Evolutionary conservation across 1,284 basidiomycete genomes (phyloP).

Genomic region (Tetrapyrgos nigripes): DNA sequence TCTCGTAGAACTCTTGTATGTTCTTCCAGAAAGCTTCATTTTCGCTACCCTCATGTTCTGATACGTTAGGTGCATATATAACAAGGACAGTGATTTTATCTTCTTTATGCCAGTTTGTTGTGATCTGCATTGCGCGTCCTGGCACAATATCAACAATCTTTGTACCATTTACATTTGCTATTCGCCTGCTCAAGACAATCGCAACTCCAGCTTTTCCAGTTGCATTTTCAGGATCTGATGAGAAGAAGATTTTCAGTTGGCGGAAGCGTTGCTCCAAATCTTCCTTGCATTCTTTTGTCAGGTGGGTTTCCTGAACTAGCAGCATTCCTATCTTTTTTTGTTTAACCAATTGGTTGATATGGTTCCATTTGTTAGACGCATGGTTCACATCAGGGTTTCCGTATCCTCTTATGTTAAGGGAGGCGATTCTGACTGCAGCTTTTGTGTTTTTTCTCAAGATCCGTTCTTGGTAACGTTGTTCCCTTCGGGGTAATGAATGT

Average conservation of each 20-base stretch:
- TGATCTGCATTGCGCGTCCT: conserved; percentile 8
- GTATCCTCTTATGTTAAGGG: conserved; percentile 18
- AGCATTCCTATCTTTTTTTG: conserved; percentile 8
- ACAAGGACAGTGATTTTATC: conserved; percentile 16
- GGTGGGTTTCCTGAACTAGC: conserved; percentile 6
- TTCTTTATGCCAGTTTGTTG: conserved; percentile 12
- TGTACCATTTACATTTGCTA: not conserved
- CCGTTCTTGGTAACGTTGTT: no score
- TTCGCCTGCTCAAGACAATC: not conserved
- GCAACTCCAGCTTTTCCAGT: no score
- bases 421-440: conserved; percentile 3
- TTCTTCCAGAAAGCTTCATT: conserved; percentile 30
- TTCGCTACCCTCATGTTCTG: not conserved
- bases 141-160: not conserved
- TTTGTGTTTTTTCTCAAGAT: no score
- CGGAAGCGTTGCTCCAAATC: conserved; percentile 5
- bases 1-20: conserved; percentile 13
- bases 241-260: not conserved
- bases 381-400: conserved; percentile 2
- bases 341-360: no score
- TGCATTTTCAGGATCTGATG: not conserved
- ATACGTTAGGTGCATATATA: conserved; percentile 28
- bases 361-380: no score
- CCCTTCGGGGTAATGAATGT: no score
- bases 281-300: conserved; percentile 2